Conservation (phyloP, 202 grass and related monocot species). For the Thinopyrum obtusiflorum region DNA sequence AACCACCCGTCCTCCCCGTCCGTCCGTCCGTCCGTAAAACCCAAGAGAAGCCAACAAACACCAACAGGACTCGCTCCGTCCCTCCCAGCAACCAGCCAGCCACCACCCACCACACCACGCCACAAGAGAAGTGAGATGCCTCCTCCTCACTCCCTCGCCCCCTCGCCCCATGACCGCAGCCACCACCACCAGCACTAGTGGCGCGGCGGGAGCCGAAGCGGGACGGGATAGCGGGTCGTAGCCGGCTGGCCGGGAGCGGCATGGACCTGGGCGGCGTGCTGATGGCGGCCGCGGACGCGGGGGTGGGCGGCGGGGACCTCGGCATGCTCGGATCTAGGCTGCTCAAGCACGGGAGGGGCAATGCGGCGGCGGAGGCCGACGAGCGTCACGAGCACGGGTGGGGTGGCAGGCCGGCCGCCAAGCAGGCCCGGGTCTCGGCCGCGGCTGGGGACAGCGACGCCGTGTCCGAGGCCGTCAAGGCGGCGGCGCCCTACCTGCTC, state of each 20-base stretch:
- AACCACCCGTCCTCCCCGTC: neutral
- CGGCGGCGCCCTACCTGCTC: slow-evolving; percentile 49
- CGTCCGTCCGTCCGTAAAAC: neutral
- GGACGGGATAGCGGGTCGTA: neutral
- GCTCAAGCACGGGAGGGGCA: slow-evolving; percentile 55
- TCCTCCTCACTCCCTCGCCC: slow-evolving; percentile 4
- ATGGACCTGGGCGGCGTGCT: slow-evolving; percentile 62
- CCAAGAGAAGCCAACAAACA: neutral
- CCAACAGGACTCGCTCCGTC: neutral
- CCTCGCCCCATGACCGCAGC: slow-evolving; percentile 26
- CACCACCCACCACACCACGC: neutral
- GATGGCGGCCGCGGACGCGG: slow-evolving; percentile 42
- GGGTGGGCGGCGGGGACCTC: slow-evolving; percentile 32
- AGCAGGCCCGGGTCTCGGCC: slow-evolving; percentile 38
- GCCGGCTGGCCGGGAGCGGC: neutral
- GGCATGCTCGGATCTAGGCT: slow-evolving; percentile 50
- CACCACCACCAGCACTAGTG: neutral
- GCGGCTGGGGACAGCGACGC: slow-evolving; percentile 29
- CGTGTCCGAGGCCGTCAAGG: slow-evolving; percentile 42
- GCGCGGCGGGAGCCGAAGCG: neutral
- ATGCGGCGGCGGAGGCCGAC: slow-evolving; percentile 20
- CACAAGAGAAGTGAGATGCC: slow-evolving; percentile 34
- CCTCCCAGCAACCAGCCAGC: slow-evolving; percentile 1
- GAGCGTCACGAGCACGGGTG: slow-evolving; percentile 3
- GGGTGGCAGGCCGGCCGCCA: slow-evolving; percentile 41